A percentile compares a stretch with the other conserved stretches of the same genome.
Evolutionary conservation across 495 filamentous ascomycete genomes (phyloP).

Genomic region (Pyrenula massariospora): DNA sequence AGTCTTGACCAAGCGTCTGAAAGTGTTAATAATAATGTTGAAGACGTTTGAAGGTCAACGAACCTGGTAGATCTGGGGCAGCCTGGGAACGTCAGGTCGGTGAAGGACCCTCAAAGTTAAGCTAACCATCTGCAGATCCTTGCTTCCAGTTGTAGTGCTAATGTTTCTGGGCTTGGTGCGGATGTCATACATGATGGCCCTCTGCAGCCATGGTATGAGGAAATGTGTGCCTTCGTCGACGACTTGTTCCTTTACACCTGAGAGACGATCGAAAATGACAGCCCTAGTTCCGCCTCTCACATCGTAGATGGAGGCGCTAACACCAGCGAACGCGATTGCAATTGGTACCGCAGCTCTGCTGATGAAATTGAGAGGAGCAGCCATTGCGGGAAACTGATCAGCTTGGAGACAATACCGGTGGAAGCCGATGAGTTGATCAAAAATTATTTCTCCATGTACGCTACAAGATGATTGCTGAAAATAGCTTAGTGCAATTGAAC

Average conservation of each 20-base stretch:
- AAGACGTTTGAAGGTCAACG: conserved; percentile 6
- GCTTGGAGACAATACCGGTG: conserved; percentile 13
- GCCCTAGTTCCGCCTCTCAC: conserved; percentile 87
- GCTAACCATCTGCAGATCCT: conserved; percentile 99
- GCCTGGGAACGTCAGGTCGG: conserved; percentile 78
- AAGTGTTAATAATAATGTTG: neutral
- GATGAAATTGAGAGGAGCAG: conserved; percentile 17
- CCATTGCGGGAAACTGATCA: conserved; percentile 36
- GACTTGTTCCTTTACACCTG: conserved; percentile 85
- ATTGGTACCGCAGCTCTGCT: conserved; percentile 50
- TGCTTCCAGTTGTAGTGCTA: conserved; percentile 93
- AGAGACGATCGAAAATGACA: conserved; percentile 94
- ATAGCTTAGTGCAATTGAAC: neutral
- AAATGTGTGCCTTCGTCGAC: conserved; percentile 97
- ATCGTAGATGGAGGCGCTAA: conserved; percentile 82
- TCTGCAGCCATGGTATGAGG: conserved; percentile 90
- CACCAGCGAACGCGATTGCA: conserved; percentile 46
- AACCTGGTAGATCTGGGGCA: conserved; percentile 99
- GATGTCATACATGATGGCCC: conserved; percentile 92
- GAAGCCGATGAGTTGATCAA: conserved; percentile 14
- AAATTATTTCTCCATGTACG: neutral
- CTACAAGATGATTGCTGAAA: neutral
- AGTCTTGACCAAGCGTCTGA: conserved; percentile 78
- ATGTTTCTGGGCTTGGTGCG: conserved; percentile 95
- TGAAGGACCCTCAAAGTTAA: conserved; percentile 93